phyloP scores from a whole-genome alignment of 345 rosid species.

The Sisymbrium altissimum region DNA sequence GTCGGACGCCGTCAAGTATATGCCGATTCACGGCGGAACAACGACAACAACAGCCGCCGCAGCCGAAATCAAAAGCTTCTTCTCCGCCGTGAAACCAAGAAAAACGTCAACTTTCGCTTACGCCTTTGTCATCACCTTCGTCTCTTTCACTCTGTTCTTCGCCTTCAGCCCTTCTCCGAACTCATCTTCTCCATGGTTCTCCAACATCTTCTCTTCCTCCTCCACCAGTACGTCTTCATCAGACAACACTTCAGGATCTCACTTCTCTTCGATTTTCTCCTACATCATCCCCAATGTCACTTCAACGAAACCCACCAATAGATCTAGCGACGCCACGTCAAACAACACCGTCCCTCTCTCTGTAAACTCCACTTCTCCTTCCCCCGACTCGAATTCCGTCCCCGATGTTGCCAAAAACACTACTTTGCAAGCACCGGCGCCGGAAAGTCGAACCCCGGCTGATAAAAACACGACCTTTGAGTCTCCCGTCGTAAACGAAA shows the following conservation, averaged over 20 bases:
- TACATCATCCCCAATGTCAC: slow-evolving; percentile 48
- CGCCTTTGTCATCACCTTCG: slow-evolving; percentile 61
- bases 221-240: not conserved
- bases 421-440: slow-evolving; percentile 18
- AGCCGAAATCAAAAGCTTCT: slow-evolving; percentile 44
- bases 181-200: slow-evolving; percentile 69
- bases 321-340: slow-evolving; percentile 13
- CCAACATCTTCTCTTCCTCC: slow-evolving; percentile 41
- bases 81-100: slow-evolving; percentile 46
- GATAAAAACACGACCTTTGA: slow-evolving; percentile 25
- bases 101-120: slow-evolving; percentile 60
- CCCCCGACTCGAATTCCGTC: slow-evolving; percentile 18
- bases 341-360: slow-evolving; percentile 29
- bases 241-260: slow-evolving; percentile 47
- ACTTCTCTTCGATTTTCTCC: slow-evolving; percentile 46
- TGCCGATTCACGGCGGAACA: slow-evolving; percentile 38
- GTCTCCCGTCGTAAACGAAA: slow-evolving; percentile 15
- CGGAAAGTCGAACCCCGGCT: slow-evolving; percentile 29
- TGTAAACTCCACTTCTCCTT: slow-evolving; percentile 5
- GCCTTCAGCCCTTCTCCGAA: slow-evolving; percentile 67
- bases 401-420: not conserved
- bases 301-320: slow-evolving; percentile 31
- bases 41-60: slow-evolving; percentile 21
- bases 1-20: slow-evolving; percentile 58
- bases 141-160: slow-evolving; percentile 65